phyloP scores from a whole-genome alignment of 768 basidiomycete genomes.

The Leucosporidium creatinivorum region DNA sequence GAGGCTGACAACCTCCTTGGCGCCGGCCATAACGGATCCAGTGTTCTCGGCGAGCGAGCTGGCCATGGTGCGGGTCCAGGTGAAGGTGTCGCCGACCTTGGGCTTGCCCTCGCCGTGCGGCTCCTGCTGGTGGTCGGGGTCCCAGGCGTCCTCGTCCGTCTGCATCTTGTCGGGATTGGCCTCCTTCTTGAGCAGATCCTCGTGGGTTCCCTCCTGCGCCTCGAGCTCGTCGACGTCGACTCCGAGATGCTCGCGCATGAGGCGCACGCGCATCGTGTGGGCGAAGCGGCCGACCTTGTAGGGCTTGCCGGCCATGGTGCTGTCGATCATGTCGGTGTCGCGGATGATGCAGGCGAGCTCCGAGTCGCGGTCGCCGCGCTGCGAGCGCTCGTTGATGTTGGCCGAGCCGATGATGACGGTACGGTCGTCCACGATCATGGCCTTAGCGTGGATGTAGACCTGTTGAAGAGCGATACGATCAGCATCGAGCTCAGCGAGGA shows the following conservation, averaged over 20 bases:
- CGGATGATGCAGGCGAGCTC: constrained; percentile 86
- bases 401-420: constrained; percentile 86
- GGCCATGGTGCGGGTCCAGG: constrained; percentile 4
- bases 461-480: not conserved
- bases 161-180: constrained; percentile 26
- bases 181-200: constrained; percentile 21
- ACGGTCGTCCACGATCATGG: constrained; percentile 86
- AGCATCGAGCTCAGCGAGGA: not conserved
- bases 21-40: not conserved
- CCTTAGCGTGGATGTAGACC: constrained; percentile 40
- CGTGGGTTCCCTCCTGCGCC: constrained; percentile 56
- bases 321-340: constrained; percentile 94
- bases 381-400: constrained; percentile 95
- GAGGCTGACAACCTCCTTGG: constrained; percentile 9
- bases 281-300: constrained; percentile 97
- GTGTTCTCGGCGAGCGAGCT: constrained; percentile 35
- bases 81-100: constrained; percentile 3
- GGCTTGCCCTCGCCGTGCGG: not conserved
- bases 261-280: constrained; percentile 79
- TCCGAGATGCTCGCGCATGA: constrained; percentile 96
- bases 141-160: constrained; percentile 55
- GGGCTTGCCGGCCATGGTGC: constrained; percentile 86
- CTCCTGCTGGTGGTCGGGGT: constrained; percentile 53
- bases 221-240: constrained; percentile 79
- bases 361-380: constrained; percentile 92